Evolutionary conservation across 139 green algal genomes (phyloP), one percentile per base, ranked within the genome.

Genomic region (Chlamydomonas sp.): DNA sequence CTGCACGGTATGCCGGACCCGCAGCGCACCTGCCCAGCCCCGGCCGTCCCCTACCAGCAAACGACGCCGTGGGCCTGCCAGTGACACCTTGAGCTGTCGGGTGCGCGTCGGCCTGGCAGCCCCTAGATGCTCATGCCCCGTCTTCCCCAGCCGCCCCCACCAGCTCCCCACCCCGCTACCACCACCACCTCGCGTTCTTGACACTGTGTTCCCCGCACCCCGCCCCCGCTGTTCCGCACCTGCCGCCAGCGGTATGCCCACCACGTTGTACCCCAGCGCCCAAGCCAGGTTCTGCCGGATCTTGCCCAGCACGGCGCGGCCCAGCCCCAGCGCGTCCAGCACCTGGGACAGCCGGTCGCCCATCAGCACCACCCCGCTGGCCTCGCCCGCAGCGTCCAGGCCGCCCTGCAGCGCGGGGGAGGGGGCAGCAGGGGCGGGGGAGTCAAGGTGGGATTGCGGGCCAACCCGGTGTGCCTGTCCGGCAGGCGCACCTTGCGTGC

Each of bases 261-360:
- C 82, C 10, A 96, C 71, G 90, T 99, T 99, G 92, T 99, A 99
- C 0, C 90, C 87, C 57, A 99, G 91, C n/a, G 98, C 97, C 96
- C 98, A 99, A 0, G 59, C 91, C 57, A 99, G 92, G 91, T 99
- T 99, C 81, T 99, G 96, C 20, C 91, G 91, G 79, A 99, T 99
- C 90, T 99, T 99, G 84, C 12, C 64, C 66, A 99, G 93, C 0
- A 97, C 96, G 15, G 96, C 92, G 1, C 87, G 78, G 0, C 96
- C 96, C 10, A 99, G 91, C 6, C 90, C 89, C 71, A 99, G 87
- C 8, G 95, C 95, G 76, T 99, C 96, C 49, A 97, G 79, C 2
- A 98, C 92, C 91, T 97, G 85, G 3, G 61, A 20, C 73, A 99
- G 89, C 1, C 94, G 90, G 92, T 99, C 95, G 17, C 97, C 95